Base-by-base conservation (phyloP, 2,329 filamentous ascomycete genomes). In the Hypoxylon sp. region DNA sequence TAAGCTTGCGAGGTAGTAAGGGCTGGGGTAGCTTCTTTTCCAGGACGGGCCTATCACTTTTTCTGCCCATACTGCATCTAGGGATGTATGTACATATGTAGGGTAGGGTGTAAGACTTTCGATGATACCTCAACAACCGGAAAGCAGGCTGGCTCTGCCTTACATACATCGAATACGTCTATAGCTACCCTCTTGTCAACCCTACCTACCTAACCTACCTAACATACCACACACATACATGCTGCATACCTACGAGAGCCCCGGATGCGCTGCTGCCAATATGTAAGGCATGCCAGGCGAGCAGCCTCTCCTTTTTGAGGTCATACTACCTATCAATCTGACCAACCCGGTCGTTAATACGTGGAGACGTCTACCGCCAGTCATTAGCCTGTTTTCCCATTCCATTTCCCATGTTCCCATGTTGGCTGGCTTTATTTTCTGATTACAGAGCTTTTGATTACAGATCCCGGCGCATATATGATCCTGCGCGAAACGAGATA, bases 101-200 rank as follows among this genome's bases (percentile, higher is more conserved):
- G 54, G 58, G 62, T 65, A 56, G 59, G 24, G 24, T 26, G 24
- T 26, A 26, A 26, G 24, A 26, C n/a, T 26, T 26, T 4, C 24
- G 51, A 65, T 65, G 63, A 43, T 53, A 62, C 59, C 63, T 59
- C 6, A 39, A 51, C 26, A 20, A 19, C 47, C 22, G 26, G 26
- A 13, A 48, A 20, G n/a, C 48, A 51, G 8, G 53, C 58, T 50
- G 37, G 57, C 28, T 34, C 7, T 17, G 17, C 17, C 41, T 46
- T 48, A 13, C 41, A 24, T 49, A 48, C 37, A n/a, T 39, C 17
- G 3, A 4, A 34, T 34, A 34, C 13, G 32, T 15, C 32, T 15
- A 34, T 26, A 26, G 24, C 24, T 26, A 26, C 24, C 24, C 48
- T n/a, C n/a, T n/a, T n/a, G n/a, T n/a, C n/a, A n/a, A n/a, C n/a